Evolutionary conservation across 768 basidiomycete genomes (phyloP), one percentile per base, ranked within the genome.

Genomic region (Pleurotus salmoneostramineus): DNA sequence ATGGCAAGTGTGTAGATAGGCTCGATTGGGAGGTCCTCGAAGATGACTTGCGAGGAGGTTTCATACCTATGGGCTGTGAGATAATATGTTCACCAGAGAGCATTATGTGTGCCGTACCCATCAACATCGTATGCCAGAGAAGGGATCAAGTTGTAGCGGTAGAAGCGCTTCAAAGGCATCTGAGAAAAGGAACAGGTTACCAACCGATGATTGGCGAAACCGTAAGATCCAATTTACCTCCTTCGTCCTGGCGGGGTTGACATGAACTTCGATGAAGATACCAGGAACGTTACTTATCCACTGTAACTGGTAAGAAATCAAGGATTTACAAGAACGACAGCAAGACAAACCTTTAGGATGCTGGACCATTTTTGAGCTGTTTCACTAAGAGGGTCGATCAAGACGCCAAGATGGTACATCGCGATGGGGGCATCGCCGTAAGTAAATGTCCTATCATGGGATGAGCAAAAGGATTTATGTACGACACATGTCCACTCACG

Each of bases 1-100:
- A 97, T 88, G 3, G 85, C 85, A n/a, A 98, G 79, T 0, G 96
- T 98, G 64, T 95, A 93, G 57, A 99, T 93, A 0, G 95, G 92
- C 8, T 95, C 89, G 1, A 81, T 69, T 0, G 96, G 95, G 6
- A 99, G 77, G 54, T 79, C 80, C 6, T 77, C 76, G 71, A 99
- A 98, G 3, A 75, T 69, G 0, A 87, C 80, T 17, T 77, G 74
- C 0, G 88, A 76, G 1, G 80, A 72, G 10, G 83, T 65, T 64
- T 93, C 89, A 33, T 78, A 68, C 1, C 89, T 91, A 43, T 7
- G 57, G 5, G 10, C 15, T 3, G 31, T 33, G 8, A 43, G 35
- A 7, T 6, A 31, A 27, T 8, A 5, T 5, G 12, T 15, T 32
- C 5, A 27, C 31, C 17, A 35, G 62, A 27, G 14, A 36, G 10